These are phyloP conservation scores for Aschersonia sp. DNA, from an alignment of 2,329 filamentous ascomycete genomes.

Conservation along the genomic window DNA sequence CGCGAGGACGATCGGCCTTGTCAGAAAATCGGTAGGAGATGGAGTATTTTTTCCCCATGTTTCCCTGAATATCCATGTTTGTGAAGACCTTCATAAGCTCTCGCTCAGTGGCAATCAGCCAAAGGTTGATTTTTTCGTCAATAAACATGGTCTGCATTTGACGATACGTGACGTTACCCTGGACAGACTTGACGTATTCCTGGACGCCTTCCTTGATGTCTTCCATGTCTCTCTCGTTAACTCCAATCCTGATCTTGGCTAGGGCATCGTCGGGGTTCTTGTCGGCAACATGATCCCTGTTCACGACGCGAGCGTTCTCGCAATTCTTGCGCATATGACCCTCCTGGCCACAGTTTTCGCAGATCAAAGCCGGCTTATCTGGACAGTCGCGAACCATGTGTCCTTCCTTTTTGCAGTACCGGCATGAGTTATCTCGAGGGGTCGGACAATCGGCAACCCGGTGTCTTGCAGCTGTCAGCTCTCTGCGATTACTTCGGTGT, in stretches of 20 bases:
- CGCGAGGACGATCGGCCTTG: constrained; percentile 41
- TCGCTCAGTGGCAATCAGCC: constrained; percentile 48
- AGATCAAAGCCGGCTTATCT: constrained; percentile 36
- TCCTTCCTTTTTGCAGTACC: constrained; percentile 33
- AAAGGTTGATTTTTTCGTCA: constrained; percentile 34
- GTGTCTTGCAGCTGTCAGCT: constrained; percentile 8
- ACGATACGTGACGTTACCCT: constrained; percentile 40
- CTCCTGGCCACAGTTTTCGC: constrained; percentile 46
- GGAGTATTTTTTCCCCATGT: constrained; percentile 48
- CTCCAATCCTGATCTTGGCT: constrained; percentile 36
- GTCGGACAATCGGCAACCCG: constrained; percentile 20
- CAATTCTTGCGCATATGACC: constrained; percentile 43
- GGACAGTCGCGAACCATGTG: constrained; percentile 50
- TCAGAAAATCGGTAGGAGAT: constrained; percentile 47
- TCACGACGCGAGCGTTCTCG: constrained; percentile 42
- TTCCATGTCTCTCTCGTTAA: constrained; percentile 40
- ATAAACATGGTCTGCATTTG: constrained; percentile 49
- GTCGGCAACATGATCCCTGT: constrained; percentile 33
- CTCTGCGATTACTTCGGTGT: not conserved
- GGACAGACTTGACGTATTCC: constrained; percentile 44
- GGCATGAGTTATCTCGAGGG: constrained; percentile 19
- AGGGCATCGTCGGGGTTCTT: constrained; percentile 42
- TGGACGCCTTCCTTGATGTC: constrained; percentile 44
- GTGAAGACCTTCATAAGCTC: constrained; percentile 41
- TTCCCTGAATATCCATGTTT: constrained; percentile 59